phyloP scores from a whole-genome alignment of 352 stramenopile species.

The Halophytophthora polymorphica region DNA sequence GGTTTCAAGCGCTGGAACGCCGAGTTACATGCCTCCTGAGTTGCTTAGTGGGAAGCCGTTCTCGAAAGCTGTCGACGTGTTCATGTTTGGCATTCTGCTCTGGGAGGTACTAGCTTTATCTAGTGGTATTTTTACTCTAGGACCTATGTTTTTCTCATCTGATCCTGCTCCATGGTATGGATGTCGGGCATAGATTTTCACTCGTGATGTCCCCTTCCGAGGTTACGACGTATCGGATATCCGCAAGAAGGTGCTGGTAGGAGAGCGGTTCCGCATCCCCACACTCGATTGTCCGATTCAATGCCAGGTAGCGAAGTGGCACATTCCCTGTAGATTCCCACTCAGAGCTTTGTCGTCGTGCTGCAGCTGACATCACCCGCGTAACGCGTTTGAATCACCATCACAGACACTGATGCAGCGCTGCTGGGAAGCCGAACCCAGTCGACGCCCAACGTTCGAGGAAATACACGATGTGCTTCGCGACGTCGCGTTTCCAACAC shows the following conservation, averaged over 20 bases:
- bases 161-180: neutral
- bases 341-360: conserved; percentile 1
- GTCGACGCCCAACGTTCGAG: conserved; percentile 49
- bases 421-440: conserved; percentile 66
- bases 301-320: conserved; percentile 35
- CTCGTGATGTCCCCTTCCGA: conserved; percentile 73
- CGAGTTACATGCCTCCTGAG: conserved; percentile 88
- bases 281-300: conserved; percentile 61
- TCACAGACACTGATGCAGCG: conserved; percentile 56
- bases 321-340: neutral
- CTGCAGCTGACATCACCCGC: neutral
- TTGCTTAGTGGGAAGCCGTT: conserved; percentile 80
- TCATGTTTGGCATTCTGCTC: conserved; percentile 91
- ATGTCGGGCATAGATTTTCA: conserved; percentile 58
- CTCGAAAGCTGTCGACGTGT: conserved; percentile 90
- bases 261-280: conserved; percentile 73
- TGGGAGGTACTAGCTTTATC: conserved; percentile 62
- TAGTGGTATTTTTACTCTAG: neutral
- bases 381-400: conserved; percentile 3
- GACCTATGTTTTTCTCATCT: neutral
- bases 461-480: conserved; percentile 49
- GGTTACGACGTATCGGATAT: conserved; percentile 76
- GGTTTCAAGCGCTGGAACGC: conserved; percentile 81
- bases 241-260: conserved; percentile 57
- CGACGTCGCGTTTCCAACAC: conserved; percentile 25